Evolutionary conservation across 371 early-diverging fungal species (phyloP).

Genomic region (Circinella umbellata): DNA sequence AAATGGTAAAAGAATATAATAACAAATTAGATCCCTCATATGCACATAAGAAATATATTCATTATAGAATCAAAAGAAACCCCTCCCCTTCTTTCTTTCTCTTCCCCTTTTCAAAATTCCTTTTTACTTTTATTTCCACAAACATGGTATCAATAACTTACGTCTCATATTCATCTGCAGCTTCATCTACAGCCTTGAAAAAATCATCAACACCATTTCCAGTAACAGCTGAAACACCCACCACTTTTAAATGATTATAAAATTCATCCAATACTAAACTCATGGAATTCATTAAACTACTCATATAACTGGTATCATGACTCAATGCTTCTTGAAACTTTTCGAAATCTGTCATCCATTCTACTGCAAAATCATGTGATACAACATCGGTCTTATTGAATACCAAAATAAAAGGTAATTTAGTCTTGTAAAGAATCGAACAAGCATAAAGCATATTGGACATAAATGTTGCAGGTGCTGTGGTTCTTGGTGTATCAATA

Average conservation of each 20-base stretch:
- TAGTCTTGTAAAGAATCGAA: constrained; percentile 94
- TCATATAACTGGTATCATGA: constrained; percentile 86
- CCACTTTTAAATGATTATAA: constrained; percentile 87
- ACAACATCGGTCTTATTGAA: constrained; percentile 99
- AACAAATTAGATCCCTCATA: neutral
- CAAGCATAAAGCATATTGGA: constrained; percentile 99
- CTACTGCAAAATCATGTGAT: constrained; percentile 84
- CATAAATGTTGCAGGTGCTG: constrained; percentile 98
- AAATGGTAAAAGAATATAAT: neutral
- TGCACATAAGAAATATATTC: neutral
- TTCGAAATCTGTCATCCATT: constrained; percentile 99
- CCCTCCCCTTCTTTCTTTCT: too few species aligned
- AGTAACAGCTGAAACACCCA: constrained; percentile 93
- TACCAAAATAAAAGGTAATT: constrained; percentile 92
- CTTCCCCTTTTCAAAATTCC: neutral
- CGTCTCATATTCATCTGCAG: constrained; percentile 82
- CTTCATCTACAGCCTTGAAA: constrained; percentile 85
- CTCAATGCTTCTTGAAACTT: constrained; percentile 87
- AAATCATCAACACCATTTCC: constrained; percentile 95
- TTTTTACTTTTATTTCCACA: too few species aligned
- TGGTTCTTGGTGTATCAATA: constrained; percentile 96
- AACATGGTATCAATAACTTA: constrained; percentile 9
- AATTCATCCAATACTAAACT: constrained; percentile 98
- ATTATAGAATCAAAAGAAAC: too few species aligned
- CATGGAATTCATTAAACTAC: constrained; percentile 93